phyloP scores from a whole-genome alignment of 768 basidiomycete species.

The Lanmaoa rubissima region DNA sequence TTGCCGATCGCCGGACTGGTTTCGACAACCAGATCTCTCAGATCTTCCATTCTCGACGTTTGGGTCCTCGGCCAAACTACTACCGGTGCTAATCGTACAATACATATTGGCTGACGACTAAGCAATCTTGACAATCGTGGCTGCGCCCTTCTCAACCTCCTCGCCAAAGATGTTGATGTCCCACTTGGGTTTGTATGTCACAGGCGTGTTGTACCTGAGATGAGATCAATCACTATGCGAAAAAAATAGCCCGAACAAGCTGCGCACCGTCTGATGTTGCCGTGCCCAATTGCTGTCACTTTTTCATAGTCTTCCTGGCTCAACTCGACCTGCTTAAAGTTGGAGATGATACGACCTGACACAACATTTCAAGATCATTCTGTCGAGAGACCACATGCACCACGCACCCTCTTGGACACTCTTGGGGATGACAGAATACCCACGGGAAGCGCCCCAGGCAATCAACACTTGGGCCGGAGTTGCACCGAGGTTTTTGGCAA shows the following conservation, averaged over 20 bases:
- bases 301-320: constrained; percentile 64
- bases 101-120: constrained; percentile 6
- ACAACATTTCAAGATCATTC: background rate
- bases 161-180: constrained; percentile 72
- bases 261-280: constrained; percentile 36
- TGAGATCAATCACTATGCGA: background rate
- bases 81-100: background rate
- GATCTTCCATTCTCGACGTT: background rate
- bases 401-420: constrained; percentile 57
- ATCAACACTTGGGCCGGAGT: constrained; percentile 81
- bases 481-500: constrained; percentile 61
- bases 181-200: constrained; percentile 60
- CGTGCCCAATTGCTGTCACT: constrained; percentile 38
- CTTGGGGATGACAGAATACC: constrained; percentile 85
- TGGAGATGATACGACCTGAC: constrained; percentile 62
- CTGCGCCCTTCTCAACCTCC: constrained; percentile 46
- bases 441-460: constrained; percentile 75
- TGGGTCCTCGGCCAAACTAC: too few relatives aligned
- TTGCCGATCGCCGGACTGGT: background rate
- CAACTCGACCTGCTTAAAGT: constrained; percentile 74
- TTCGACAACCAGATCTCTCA: background rate
- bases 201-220: constrained; percentile 56
- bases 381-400: background rate
- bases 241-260: background rate
- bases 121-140: constrained; percentile 32